Evolutionary conservation across 1,139 yeast genomes (phyloP).

Genomic region (Nakaseomyces nivariensis): DNA sequence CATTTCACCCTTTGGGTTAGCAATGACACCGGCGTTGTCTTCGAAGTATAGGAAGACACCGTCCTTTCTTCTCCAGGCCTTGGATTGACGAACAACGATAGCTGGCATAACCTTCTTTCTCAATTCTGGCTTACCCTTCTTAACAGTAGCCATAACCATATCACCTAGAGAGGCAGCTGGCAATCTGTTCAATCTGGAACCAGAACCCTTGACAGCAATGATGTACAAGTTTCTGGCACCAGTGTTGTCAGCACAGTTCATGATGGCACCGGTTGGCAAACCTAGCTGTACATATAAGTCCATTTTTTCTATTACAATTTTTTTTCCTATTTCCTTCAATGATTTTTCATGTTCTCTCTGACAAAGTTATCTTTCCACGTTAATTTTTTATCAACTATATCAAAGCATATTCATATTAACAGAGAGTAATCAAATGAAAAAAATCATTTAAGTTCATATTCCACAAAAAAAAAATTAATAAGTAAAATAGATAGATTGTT

Average conservation of each 20-base stretch:
- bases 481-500: too few relatives aligned
- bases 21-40: slow-evolving; percentile 99
- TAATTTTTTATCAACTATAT: too few relatives aligned
- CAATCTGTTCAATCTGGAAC: slow-evolving; percentile 99
- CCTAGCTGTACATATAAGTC: slow-evolving; percentile 53
- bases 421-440: too few relatives aligned
- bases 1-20: slow-evolving; percentile 99
- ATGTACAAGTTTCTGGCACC: slow-evolving; percentile 99
- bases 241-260: slow-evolving; percentile 99
- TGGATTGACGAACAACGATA: slow-evolving; percentile 97
- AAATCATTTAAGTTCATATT: too few relatives aligned
- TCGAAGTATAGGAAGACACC: slow-evolving; percentile 99
- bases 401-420: too few relatives aligned
- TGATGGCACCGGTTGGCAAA: slow-evolving; percentile 99
- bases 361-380: too few relatives aligned
- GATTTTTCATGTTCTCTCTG: too few relatives aligned
- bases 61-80: slow-evolving; percentile 99
- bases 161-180: slow-evolving; percentile 99
- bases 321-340: background rate
- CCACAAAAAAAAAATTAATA: too few relatives aligned
- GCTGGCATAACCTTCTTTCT: slow-evolving; percentile 99
- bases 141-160: slow-evolving; percentile 99
- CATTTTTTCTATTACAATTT: background rate
- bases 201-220: slow-evolving; percentile 97
- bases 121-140: slow-evolving; percentile 99